These are phyloP conservation scores for Exophiala spinifera DNA, from an alignment of 2,329 filamentous ascomycete genomes.

Conservation along the genomic window DNA sequence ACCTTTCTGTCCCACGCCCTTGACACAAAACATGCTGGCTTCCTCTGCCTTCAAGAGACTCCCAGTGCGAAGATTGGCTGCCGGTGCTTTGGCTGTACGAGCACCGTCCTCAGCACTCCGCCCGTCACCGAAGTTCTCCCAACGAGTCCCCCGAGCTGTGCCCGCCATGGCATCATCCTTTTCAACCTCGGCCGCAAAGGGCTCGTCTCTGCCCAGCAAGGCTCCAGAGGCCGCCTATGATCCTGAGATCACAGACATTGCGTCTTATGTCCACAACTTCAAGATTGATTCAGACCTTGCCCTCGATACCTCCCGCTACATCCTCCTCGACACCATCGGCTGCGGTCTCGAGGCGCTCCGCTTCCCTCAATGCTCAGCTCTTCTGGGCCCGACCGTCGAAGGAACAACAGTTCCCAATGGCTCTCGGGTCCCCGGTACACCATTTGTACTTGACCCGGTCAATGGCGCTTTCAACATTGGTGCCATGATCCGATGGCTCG, in stretches of 20 bases:
- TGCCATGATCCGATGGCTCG: conserved; percentile 97
- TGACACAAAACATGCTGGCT: conserved; percentile 23
- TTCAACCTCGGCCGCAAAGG: conserved; percentile 44
- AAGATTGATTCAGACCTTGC: conserved; percentile 87
- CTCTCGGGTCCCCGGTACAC: conserved; percentile 83
- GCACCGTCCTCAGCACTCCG: conserved; percentile 17
- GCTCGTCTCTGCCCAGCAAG: conserved; percentile 38
- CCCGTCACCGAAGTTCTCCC: conserved; percentile 10
- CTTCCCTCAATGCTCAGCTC: conserved; percentile 94
- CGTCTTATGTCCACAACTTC: conserved; percentile 89
- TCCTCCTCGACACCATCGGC: conserved; percentile 93
- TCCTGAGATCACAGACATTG: conserved; percentile 91
- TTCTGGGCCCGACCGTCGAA: conserved; percentile 86
- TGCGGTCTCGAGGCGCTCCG: conserved; percentile 93
- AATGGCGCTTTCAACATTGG: conserved; percentile 98
- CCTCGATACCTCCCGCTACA: conserved; percentile 92
- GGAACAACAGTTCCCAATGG: conserved; percentile 91
- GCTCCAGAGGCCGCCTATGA: conserved; percentile 64
- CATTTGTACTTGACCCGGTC: conserved; percentile 91
- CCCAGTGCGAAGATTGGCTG: conserved; percentile 27
- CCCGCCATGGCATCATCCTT: conserved; percentile 32
- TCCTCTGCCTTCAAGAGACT: conserved; percentile 25
- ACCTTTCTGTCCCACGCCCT: conserved; percentile 1
- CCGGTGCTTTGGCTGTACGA: conserved; percentile 25
- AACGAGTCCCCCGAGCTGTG: conserved; percentile 6